Base-by-base conservation (phyloP, 805 yeast species). In the Teunomyces panamensis region DNA sequence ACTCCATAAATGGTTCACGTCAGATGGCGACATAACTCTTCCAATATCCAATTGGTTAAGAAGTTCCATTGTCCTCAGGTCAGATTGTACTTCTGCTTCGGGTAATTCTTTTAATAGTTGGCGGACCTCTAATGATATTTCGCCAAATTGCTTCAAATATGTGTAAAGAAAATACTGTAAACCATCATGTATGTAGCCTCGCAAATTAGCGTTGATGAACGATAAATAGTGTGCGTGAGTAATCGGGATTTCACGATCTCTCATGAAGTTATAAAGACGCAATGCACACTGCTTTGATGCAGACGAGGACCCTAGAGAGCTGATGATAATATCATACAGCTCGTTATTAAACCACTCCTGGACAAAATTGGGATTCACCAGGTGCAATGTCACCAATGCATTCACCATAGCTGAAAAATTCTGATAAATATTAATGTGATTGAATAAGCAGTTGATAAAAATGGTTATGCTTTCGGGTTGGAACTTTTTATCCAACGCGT, bases 391-490 rank as follows among this genome's bases (percentile, higher is more conserved):
- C 3, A 44, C 42, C 13, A 71, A 46, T 0, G 55, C 60, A 24
- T 55, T 51, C 1, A 59, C 54, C 3, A 64, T 49, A 0, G 69
- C 75, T 2, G 71, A 55, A 41, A 64, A 63, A 51, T 71, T 71
- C 45, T 69, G 73, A 53, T 63, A 60, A 14, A 63, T 43, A 29
- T 57, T 58, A 17, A 71, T 50, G 52, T 71, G 75, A 49, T 67
- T 63, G 30, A 73, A 53, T 2, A 71, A 26, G 46, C 76, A 69
- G 47, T 70, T 69, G 27, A 72, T 47, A 46, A 73, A 69, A 2
- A 63, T 41, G 3, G 45, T 53, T 10, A 61, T 50, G 10, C 69
- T 59, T 36, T 53, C 49, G 2, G 28, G 7, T 5, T 50, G 45
- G 30, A 47, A 53, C 2, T 55, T 37, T 11, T 47, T 46, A 2